Conservation (phyloP, 495 filamentous ascomycete genomes). For the Penicillium psychrofluorescens region DNA sequence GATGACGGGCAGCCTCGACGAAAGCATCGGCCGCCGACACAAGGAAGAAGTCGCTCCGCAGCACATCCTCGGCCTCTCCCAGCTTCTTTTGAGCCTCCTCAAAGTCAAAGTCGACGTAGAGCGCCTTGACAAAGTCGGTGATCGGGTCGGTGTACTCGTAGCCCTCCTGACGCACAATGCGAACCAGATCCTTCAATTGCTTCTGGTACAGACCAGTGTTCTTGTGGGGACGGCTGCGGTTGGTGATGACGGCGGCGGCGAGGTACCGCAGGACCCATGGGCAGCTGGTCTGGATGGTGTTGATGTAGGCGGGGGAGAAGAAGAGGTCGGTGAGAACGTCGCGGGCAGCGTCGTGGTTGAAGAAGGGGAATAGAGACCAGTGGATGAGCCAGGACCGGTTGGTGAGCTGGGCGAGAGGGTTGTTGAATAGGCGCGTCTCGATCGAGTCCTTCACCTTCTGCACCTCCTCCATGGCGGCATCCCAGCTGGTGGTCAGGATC, state of each 20-base stretch:
- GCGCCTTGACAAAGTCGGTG: constrained; percentile 90
- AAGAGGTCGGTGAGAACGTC: constrained; percentile 89
- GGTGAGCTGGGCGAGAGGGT: constrained; percentile 85
- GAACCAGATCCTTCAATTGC: constrained; percentile 92
- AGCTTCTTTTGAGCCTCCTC: constrained; percentile 95
- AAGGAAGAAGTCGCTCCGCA: constrained; percentile 94
- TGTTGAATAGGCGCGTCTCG: constrained; percentile 87
- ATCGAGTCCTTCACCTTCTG: constrained; percentile 89
- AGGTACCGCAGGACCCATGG: constrained; percentile 96
- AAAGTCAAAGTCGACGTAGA: constrained; percentile 98
- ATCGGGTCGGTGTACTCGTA: constrained; percentile 97
- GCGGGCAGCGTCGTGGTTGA: constrained; percentile 89
- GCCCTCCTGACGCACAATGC: constrained; percentile 88
- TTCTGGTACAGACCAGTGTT: constrained; percentile 81
- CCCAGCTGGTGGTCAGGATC: constrained; percentile 90
- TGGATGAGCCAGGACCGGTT: constrained; percentile 96
- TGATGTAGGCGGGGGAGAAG: constrained; percentile 94
- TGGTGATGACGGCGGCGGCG: constrained; percentile 90
- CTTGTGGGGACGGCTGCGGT: constrained; percentile 76
- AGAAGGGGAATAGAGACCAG: constrained; percentile 98
- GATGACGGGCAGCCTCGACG: constrained; percentile 86
- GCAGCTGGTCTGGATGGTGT: constrained; percentile 96
- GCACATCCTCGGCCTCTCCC: constrained; percentile 81
- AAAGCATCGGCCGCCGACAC: constrained; percentile 77
- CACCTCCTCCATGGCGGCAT: constrained; percentile 90